Percentiles rank a stretch among this genome's conserved stretches.
These are phyloP conservation scores for Nicotiana obtusifolia DNA, from an alignment of 257 asterid species.

Conservation along the genomic window DNA sequence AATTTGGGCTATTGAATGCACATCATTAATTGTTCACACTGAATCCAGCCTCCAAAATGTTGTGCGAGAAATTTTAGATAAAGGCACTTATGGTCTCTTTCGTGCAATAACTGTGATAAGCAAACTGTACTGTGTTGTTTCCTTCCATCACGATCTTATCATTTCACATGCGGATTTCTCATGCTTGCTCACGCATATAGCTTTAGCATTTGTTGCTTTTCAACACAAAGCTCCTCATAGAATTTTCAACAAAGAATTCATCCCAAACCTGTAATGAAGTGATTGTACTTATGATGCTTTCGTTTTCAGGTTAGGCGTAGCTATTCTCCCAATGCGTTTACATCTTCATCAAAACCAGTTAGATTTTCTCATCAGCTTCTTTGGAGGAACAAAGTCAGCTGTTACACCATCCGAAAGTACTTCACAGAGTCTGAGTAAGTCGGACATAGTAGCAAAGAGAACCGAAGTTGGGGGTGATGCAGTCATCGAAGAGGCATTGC, in stretches of 20 bases:
- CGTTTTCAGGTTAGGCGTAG: conserved; percentile 62
- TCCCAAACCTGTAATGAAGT: not conserved
- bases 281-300: not conserved
- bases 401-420: conserved; percentile 37
- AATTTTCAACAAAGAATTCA: not conserved
- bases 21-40: not conserved
- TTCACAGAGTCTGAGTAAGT: conserved; percentile 31
- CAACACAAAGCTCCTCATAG: not conserved
- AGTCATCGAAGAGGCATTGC: conserved; percentile 78
- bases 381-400: conserved; percentile 59
- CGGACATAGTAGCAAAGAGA: conserved; percentile 37
- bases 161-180: not conserved
- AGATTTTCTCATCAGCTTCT: conserved; percentile 87
- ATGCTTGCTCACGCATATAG: not conserved
- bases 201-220: not conserved
- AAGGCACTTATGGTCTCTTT: not conserved
- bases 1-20: not conserved
- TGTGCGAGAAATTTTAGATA: not conserved
- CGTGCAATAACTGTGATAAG: not conserved
- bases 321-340: conserved; percentile 73
- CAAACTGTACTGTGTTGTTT: not conserved
- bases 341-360: conserved; percentile 98
- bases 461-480: conserved; percentile 32
- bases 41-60: not conserved
- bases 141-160: not conserved